Conservation (phyloP, 176 grass and related monocot species). For the Puccinellia tenuiflora region DNA sequence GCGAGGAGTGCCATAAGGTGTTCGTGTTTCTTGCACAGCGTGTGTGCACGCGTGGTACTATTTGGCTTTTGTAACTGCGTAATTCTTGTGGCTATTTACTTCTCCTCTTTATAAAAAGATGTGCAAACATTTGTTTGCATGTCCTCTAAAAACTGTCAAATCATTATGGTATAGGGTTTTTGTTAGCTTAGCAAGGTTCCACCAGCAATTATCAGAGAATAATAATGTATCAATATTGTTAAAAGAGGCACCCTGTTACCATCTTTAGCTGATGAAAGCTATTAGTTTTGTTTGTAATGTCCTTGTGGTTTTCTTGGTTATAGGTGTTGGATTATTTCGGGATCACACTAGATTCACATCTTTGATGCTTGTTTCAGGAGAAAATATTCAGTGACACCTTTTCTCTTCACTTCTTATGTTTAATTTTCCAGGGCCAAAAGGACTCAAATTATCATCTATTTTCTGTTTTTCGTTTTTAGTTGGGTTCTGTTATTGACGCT, state of each 20-base stretch:
- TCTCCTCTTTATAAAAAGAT: background rate
- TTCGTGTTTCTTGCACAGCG: background rate
- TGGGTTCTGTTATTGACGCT: background rate
- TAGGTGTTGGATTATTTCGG: background rate
- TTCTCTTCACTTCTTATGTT: background rate
- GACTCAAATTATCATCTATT: background rate
- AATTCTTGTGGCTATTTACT: background rate
- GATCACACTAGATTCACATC: slow-evolving; percentile 4
- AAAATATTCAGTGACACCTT: background rate
- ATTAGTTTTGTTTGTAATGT: background rate
- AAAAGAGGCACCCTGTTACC: background rate
- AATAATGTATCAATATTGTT: background rate
- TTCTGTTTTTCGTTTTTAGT: background rate
- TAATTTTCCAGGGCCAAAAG: background rate
- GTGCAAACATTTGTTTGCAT: background rate
- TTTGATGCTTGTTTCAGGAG: background rate
- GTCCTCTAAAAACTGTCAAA: background rate
- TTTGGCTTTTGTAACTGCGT: background rate
- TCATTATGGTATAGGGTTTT: background rate
- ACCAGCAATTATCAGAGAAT: background rate
- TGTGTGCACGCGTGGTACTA: background rate
- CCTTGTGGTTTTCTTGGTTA: background rate
- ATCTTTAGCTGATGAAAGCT: slow-evolving; percentile 3
- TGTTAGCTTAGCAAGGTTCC: background rate
- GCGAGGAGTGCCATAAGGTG: background rate